These are phyloP conservation scores for Graphilbum sp. DNA, from an alignment of 2,329 filamentous ascomycete species.

Conservation along the genomic window DNA sequence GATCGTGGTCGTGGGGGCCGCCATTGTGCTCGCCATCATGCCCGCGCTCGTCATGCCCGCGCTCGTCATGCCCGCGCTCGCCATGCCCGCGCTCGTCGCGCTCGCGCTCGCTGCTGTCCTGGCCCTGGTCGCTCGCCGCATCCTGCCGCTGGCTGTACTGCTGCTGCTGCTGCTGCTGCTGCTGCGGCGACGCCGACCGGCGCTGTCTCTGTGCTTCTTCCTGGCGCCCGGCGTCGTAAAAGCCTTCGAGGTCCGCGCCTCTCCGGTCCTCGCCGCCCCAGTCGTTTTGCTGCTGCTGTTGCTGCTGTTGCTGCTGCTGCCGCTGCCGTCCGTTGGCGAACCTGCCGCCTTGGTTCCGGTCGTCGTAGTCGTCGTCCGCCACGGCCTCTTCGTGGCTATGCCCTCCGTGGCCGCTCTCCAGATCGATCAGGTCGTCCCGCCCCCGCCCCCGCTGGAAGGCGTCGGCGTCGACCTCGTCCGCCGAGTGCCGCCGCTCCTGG, in stretches of 20 bases:
- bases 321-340: too few relatives aligned
- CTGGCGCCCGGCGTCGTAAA: not conserved
- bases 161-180: constrained; percentile 13
- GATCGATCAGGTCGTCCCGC: constrained; percentile 38
- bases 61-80: not conserved
- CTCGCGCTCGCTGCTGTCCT: not conserved
- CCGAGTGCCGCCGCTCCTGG: constrained; percentile 57
- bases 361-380: constrained; percentile 16
- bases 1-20: not conserved
- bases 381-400: constrained; percentile 1
- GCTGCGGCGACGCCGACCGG: too few relatives aligned
- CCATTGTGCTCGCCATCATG: not conserved
- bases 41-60: not conserved
- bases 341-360: too few relatives aligned
- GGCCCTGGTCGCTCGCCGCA: not conserved
- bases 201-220: not conserved
- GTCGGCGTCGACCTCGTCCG: constrained; percentile 53
- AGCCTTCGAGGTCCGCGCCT: not conserved
- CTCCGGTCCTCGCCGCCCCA: not conserved
- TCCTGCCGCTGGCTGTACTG: constrained; percentile 11
- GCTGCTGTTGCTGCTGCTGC: too few relatives aligned
- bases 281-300: constrained; percentile 1
- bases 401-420: constrained; percentile 22
- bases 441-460: constrained; percentile 34
- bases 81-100: not conserved